Conservation (phyloP, 179 eudicot genomes). For the Spergularia azorica region DNA sequence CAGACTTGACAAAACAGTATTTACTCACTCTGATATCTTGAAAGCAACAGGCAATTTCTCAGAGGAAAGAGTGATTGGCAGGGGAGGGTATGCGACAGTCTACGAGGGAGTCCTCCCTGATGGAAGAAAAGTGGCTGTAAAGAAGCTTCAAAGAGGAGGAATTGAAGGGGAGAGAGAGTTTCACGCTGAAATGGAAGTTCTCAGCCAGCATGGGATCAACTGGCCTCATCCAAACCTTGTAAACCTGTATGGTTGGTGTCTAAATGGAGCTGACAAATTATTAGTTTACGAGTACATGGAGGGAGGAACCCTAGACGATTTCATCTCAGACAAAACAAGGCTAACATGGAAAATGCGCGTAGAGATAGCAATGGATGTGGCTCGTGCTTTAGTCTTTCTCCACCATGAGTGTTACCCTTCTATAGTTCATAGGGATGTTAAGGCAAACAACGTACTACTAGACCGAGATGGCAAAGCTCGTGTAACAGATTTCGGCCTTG, state of each 20-base stretch:
- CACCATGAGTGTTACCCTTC: conserved; percentile 89
- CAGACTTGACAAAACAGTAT: conserved; percentile 66
- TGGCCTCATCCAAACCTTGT: conserved; percentile 99
- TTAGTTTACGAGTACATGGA: conserved; percentile 93
- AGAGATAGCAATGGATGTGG: conserved; percentile 67
- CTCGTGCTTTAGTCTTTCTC: conserved; percentile 73
- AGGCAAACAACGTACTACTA: conserved; percentile 87
- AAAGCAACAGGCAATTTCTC: conserved; percentile 77
- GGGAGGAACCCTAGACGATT: conserved; percentile 84
- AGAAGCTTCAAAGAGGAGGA: conserved; percentile 77
- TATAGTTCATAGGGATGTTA: conserved; percentile 88
- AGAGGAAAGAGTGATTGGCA: conserved; percentile 64
- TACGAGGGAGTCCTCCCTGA: conserved; percentile 77
- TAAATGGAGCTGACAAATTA: conserved; percentile 69
- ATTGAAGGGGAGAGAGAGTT: conserved; percentile 86
- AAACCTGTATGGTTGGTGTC: conserved; percentile 91
- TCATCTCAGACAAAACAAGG: conserved; percentile 46
- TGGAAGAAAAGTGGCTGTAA: conserved; percentile 86
- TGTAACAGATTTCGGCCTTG: conserved; percentile 90
- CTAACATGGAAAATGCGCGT: conserved; percentile 61
- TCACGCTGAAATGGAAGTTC: conserved; percentile 88
- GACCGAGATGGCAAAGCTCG: conserved; percentile 71
- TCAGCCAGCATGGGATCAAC: conserved; percentile 59
- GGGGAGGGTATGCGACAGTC: conserved; percentile 88
- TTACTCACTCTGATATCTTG: conserved; percentile 77